Base-by-base conservation (phyloP, 2,329 filamentous ascomycete species). In the Pestalotiopsis sp. region DNA sequence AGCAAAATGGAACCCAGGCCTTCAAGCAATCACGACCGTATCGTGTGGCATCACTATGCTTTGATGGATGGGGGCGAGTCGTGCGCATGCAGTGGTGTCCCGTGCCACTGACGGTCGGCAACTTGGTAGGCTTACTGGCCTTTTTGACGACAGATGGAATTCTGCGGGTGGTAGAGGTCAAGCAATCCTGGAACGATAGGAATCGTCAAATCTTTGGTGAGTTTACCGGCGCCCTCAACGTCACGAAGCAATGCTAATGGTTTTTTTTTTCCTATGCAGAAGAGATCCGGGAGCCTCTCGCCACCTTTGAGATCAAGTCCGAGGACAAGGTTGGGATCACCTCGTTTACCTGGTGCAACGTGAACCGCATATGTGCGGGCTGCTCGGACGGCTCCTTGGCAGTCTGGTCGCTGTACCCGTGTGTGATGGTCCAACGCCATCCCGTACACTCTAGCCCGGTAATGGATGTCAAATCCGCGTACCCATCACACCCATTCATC, bases 371-470 rank as follows among this genome's bases (percentile, higher is more conserved):
- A 52, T 85, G 81, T 0, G 78, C 87, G 38, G 88, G 86, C 63
- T 87, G 89, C 73, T 83, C 82, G 0, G 88, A 90, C 69, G 88
- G 88, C 39, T 87, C 85, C 23, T 79, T 90, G 45, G 81, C 82
- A 23, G 78, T 89, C 12, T 90, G 87, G 87, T 89, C 87, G 12
- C 73, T 90, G 57, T 79, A 80, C 52, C 87, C 87, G 1, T 78
- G 75, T 59, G 77, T 80, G 31, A 77, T 88, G 64, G 79, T 90
- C 36, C 83, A 84, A 57, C 83, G 87, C 2, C 83, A 87, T 63
- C 81, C 84, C 4, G 79, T 86, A n/a, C 87, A 90, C 72, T 83
- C 84, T 69, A 87, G 83, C 63, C 78, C 82, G 66, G 80, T 90
- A 3, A 81, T 89, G 69, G 86, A 89, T 72, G 81, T 90, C 39